A percentile compares a stretch with the other conserved stretches of the same genome.
These are phyloP conservation scores for Avena insularis DNA, from an alignment of 176 grass and related monocot genomes.

Conservation along the genomic window DNA sequence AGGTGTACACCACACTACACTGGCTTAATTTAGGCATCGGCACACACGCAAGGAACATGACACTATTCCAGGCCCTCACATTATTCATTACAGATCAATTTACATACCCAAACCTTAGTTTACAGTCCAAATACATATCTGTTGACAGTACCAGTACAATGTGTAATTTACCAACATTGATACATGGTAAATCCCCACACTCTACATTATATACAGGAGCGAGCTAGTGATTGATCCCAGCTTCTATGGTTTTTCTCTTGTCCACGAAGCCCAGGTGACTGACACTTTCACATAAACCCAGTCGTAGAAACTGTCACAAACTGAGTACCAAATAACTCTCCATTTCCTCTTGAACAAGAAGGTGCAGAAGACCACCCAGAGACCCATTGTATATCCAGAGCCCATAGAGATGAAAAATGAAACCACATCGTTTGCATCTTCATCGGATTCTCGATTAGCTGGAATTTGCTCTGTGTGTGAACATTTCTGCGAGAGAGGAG, in stretches of 20 bases:
- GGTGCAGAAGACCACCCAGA: neutral
- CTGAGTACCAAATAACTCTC: neutral
- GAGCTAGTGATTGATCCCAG: neutral
- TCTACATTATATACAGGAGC: too few species aligned
- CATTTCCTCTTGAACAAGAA: constrained; percentile 4
- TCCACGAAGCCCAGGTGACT: neutral
- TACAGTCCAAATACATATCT: neutral
- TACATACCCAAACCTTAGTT: neutral
- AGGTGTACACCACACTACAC: neutral
- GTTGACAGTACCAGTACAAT: neutral
- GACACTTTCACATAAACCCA: neutral
- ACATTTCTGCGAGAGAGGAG: neutral
- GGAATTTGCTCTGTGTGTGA: neutral
- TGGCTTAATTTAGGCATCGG: neutral
- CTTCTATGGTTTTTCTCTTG: neutral
- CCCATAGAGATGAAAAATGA: neutral
- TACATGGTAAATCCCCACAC: neutral
- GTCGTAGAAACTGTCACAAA: neutral
- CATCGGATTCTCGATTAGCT: neutral
- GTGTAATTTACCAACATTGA: neutral
- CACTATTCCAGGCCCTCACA: neutral
- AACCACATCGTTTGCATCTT: neutral
- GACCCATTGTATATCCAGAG: neutral
- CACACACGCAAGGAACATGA: neutral
- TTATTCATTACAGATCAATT: neutral